Base-by-base conservation (phyloP, 2,329 filamentous ascomycete genomes). In the Talaromyces sp. region DNA sequence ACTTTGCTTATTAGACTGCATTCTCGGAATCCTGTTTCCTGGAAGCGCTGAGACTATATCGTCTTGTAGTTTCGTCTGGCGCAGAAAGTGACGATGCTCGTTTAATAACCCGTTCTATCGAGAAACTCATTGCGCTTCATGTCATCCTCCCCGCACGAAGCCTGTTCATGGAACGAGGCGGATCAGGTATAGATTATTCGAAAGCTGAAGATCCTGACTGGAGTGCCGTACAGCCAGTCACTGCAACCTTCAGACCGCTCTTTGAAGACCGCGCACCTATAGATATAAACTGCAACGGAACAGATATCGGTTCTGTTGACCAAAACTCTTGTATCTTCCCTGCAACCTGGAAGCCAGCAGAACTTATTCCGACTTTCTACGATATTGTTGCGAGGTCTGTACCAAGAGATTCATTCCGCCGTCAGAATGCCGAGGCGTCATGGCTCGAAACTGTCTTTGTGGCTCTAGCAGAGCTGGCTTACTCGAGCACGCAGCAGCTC, bases 391-490 rank as follows among this genome's bases (percentile, higher is more conserved):
- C 80, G 27, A 77, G 79, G 41, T 79, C 79, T 41, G 75, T 83
- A 16, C 79, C 78, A 19, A 74, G 79, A 64, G 75, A 79, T 64
- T 76, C 77, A 11, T 80, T 80, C 54, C 74, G 75, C 52, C 73
- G 78, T 43, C 77, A 81, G 68, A 77, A 76, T 8, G 72, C 77
- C 27, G 83, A 85, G 70, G 78, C 78, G 45, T 74, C 77, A 14
- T 85, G 82, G 82, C 70, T 85, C 59, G 81, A 83, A 69, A 77
- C 76, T 2, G 72, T 83, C n/a, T 83, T 84, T 63, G 75, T 78
- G 27, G 73, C 74, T 35, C 72, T 82, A 50, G 74, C 76, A 8
- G 76, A 81, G 64, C 69, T 77, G 48, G 74, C 76, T 10, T 80
- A 74, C 52, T 78, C 74, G 13, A 73, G 72, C 13, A 70, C 72